Conservation (phyloP, 495 filamentous ascomycete genomes). For the Hypomontagnella submonticulosa region DNA sequence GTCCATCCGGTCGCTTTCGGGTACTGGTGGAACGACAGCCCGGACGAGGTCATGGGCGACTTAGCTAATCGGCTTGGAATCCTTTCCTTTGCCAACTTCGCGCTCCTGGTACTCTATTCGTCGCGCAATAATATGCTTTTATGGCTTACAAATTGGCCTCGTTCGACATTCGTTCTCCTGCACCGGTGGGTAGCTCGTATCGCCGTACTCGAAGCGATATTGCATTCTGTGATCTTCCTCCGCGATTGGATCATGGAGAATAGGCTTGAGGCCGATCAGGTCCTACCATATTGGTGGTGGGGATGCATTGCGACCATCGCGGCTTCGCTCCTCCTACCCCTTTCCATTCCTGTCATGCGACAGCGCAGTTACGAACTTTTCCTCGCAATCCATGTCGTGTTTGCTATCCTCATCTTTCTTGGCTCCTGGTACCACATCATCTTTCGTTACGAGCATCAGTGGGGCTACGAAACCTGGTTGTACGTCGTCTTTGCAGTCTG, state of each 20-base stretch:
- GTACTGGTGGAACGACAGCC: slow-evolving; percentile 36
- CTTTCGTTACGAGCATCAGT: slow-evolving; percentile 35
- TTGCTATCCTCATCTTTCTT: slow-evolving; percentile 37
- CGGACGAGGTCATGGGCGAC: slow-evolving; percentile 50
- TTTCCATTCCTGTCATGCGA: slow-evolving; percentile 33
- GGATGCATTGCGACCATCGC: slow-evolving; percentile 47
- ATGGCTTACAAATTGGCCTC: slow-evolving; percentile 57
- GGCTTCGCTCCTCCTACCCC: slow-evolving; percentile 33
- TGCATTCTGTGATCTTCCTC: slow-evolving; percentile 50
- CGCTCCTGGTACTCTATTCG: slow-evolving; percentile 52
- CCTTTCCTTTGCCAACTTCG: slow-evolving; percentile 43
- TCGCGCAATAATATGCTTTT: slow-evolving; percentile 58
- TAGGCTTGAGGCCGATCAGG: slow-evolving; percentile 10
- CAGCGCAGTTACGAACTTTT: slow-evolving; percentile 43
- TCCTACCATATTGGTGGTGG: slow-evolving; percentile 50
- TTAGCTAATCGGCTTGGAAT: slow-evolving; percentile 52
- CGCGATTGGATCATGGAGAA: slow-evolving; percentile 10
- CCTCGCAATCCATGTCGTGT: slow-evolving; percentile 34
- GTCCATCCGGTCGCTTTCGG: slow-evolving; percentile 36
- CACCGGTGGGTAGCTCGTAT: slow-evolving; percentile 60
- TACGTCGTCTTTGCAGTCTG: slow-evolving; percentile 53
- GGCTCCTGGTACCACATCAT: slow-evolving; percentile 55
- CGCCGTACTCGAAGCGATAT: slow-evolving; percentile 48
- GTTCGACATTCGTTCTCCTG: slow-evolving; percentile 55
- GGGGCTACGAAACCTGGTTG: slow-evolving; percentile 55